phyloP scores from a whole-genome alignment of 331 rosid genomes.

The Quercus lobata region DNA sequence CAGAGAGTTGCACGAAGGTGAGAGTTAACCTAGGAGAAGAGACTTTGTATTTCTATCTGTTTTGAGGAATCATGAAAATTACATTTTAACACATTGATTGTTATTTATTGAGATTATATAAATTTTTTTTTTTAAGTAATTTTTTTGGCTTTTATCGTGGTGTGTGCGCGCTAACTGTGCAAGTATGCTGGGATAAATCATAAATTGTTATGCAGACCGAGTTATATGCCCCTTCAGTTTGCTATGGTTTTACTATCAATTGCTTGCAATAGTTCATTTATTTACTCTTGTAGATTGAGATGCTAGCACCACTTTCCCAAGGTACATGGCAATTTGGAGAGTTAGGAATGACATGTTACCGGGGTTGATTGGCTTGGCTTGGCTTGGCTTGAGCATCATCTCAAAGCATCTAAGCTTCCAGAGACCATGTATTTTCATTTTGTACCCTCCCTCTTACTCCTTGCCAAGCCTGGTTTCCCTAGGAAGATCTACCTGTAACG shows the following conservation, averaged over 20 bases:
- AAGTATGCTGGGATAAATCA: too few relatives aligned
- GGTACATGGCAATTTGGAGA: not conserved
- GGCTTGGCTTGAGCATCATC: not conserved
- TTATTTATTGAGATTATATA: not conserved
- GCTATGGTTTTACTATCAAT: too few relatives aligned
- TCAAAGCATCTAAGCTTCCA: not conserved
- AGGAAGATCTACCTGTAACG: too few relatives aligned
- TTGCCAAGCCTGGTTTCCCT: too few relatives aligned
- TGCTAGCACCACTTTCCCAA: not conserved
- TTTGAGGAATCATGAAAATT: conserved; percentile 23
- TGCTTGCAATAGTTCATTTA: too few relatives aligned
- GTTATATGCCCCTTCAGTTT: too few relatives aligned
- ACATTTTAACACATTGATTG: not conserved
- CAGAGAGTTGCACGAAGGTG: conserved; percentile 72
- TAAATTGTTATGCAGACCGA: too few relatives aligned
- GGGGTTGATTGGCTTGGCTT: not conserved
- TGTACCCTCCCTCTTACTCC: too few relatives aligned
- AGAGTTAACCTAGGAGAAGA: conserved; percentile 2
- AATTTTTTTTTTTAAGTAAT: not conserved
- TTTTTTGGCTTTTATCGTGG: not conserved
- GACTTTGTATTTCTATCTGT: conserved; percentile 19
- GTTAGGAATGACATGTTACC: not conserved
- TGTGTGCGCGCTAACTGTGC: too few relatives aligned
- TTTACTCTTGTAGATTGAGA: too few relatives aligned
- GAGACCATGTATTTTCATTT: too few relatives aligned